Conservation (phyloP, 2,329 filamentous ascomycete species). For the Pseudogymnoascus sp. region DNA sequence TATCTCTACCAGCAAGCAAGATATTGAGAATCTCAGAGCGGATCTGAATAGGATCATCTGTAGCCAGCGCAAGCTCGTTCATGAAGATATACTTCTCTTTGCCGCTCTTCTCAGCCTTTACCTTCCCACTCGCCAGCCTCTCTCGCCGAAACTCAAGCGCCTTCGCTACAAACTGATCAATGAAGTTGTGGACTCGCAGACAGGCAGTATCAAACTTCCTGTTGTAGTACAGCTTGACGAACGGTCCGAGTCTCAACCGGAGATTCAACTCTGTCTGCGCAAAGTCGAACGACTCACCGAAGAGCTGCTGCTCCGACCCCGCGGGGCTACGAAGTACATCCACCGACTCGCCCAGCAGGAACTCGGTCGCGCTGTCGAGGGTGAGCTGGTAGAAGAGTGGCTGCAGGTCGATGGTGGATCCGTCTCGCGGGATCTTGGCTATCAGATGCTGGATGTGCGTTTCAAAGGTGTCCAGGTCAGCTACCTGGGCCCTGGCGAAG, state of each 20-base stretch:
- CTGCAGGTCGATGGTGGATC: slow-evolving; percentile 48
- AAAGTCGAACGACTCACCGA: slow-evolving; percentile 39
- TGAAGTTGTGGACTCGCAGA: slow-evolving; percentile 14
- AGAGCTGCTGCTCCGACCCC: slow-evolving; percentile 22
- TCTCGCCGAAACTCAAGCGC: slow-evolving; percentile 9
- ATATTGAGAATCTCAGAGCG: slow-evolving; percentile 44
- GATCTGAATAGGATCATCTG: slow-evolving; percentile 38
- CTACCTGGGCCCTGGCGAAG: slow-evolving; percentile 49
- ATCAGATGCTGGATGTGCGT: slow-evolving; percentile 54
- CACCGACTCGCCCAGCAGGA: slow-evolving; percentile 52
- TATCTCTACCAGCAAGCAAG: slow-evolving; percentile 52
- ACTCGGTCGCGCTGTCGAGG: slow-evolving; percentile 46
- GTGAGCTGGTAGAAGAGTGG: slow-evolving; percentile 54
- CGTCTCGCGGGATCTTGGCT: slow-evolving; percentile 41
- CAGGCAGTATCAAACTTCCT: slow-evolving; percentile 19
- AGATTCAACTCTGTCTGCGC: neutral
- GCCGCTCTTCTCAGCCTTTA: neutral
- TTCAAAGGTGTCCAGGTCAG: slow-evolving; percentile 65
- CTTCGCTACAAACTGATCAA: slow-evolving; percentile 12
- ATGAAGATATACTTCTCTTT: slow-evolving; percentile 26
- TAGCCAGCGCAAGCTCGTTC: slow-evolving; percentile 45
- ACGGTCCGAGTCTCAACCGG: slow-evolving; percentile 1
- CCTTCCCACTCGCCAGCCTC: neutral
- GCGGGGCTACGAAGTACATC: slow-evolving; percentile 24
- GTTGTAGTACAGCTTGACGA: slow-evolving; percentile 37